Base-by-base conservation (phyloP, 805 yeast species). In the Monosporozyma yasuniensis region DNA sequence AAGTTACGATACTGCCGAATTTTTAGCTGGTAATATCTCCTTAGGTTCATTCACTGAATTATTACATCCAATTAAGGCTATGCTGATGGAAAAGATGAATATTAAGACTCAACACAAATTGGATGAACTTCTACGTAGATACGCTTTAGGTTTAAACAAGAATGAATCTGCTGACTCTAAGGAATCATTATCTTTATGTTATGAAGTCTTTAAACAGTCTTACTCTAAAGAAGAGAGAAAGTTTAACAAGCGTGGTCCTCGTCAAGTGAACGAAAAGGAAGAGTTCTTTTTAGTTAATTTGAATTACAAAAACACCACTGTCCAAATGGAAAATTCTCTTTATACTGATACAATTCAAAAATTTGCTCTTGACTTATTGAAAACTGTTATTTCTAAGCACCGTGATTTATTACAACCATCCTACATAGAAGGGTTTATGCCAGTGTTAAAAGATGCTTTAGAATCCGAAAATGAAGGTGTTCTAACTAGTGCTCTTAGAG, bases 1-100 rank as follows among this genome's bases (percentile, higher is more conserved):
- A 68, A 84, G 96, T 72, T 85, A 72, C 61, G 98, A 93, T 57
- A 80, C 93, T 4, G 95, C 84, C 25, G 96, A 90, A 67, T 70
- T 88, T 18, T 61, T 91, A 44, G 77, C 96, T 0, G 66, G 79
- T 14, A 79, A 80, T 59, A 76, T 91, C 34, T 71, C 77, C 14
- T 70, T 89, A 51, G 66, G 74, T 4, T 66, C 70, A 23, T 87
- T 90, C 61, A 70, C 74, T 7, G 67, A 67, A 47, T 66, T 93
- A 22, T 64, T 90, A 16, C 71, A 72, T 14, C 98, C 98, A 1
- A 71, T 93, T 37, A 82, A 81, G 59, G 67, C 76, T 19, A 64
- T 86, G 46, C 66, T 87, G 35, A 66, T 73, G 41, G 91, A 84
- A 60, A 78, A 80, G 56, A 73, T 90, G 6, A 77, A 83, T 9